Percentiles rank a stretch among this genome's conserved stretches.
Evolutionary conservation across 2,329 filamentous ascomycete genomes (phyloP).

Genomic region (Paecilomyces variotii): DNA sequence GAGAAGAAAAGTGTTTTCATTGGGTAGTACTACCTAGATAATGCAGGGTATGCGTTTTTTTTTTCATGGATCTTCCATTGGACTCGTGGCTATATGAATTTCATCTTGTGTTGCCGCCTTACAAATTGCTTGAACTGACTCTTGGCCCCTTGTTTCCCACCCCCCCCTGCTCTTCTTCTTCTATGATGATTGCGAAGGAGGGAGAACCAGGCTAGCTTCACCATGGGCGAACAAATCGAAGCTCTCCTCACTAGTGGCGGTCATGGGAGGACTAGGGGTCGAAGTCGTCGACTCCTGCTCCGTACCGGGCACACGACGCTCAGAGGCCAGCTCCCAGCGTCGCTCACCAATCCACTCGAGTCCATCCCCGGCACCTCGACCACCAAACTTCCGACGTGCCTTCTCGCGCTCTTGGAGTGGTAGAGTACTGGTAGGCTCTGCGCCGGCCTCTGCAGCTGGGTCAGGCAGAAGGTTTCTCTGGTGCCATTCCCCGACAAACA

Average conservation of each 20-base stretch:
- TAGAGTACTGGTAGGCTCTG: constrained; percentile 9
- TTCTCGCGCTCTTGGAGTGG: constrained; percentile 39
- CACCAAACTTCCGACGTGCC: constrained; percentile 17
- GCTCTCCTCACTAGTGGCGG: constrained; percentile 39
- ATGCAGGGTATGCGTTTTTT: neutral
- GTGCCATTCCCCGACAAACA: constrained; percentile 91
- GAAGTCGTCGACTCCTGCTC: constrained; percentile 1
- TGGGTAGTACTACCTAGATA: neutral
- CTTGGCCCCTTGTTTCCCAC: neutral
- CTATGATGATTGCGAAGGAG: constrained; percentile 5
- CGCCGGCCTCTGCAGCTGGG: constrained; percentile 2
- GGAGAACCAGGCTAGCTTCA: constrained; percentile 35
- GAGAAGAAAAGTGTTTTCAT: too few species aligned
- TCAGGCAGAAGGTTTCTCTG: constrained; percentile 52
- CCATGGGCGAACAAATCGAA: constrained; percentile 38
- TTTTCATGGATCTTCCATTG: neutral
- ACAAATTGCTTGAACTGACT: neutral
- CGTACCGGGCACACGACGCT: constrained; percentile 4
- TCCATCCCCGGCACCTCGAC: constrained; percentile 29
- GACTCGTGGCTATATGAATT: neutral
- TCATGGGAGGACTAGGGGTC: constrained; percentile 27
- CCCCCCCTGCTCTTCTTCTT: neutral
- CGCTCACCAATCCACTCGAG: constrained; percentile 35
- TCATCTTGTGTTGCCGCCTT: neutral
- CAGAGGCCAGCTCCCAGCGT: constrained; percentile 15